Base-by-base conservation (phyloP, 1,139 yeast species). In the Hemisphaericaspora xylanilytica region DNA sequence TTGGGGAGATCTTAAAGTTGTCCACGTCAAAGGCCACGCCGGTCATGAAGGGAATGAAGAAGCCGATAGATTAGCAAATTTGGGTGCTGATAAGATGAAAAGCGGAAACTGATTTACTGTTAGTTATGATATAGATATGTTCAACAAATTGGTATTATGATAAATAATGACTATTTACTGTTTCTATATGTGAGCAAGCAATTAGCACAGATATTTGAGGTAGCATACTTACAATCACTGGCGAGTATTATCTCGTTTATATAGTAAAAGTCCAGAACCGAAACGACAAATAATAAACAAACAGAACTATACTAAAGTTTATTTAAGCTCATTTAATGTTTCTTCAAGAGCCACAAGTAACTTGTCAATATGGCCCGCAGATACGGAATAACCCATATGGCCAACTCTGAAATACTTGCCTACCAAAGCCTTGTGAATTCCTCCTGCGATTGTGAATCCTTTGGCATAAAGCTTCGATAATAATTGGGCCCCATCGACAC, bases 401-500 rank as follows among this genome's bases (percentile, higher is more conserved):
- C 97, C 97, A 44, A 90, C 81, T 65, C 97, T 80, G 70, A 90
- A 87, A 68, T 89, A 89, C 61, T 84, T 82, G 42, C 85, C 78
- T 35, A 80, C 84, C 53, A 88, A 80, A 16, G 81, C 87, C 63
- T 81, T 83, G 67, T 86, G 94, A 50, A 90, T 82, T 45, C 97
- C 97, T 38, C 95, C 95, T 35, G 97, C 96, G 39, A 90, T 77
- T 22, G 84, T 80, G 55, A 85, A 79, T n/a, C 90, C 86, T 54
- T 80, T 78, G 40, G 72, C 62, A 46, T 82, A 80, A 53, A 87
- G 65, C 41, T 62, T 59, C 29, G 64, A 65, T 46, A 70, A 66
- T 40, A 88, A 72, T 38, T 81, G 82, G 12, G 81, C 72, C 30
- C 94, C 92, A 44, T 80, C 71, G 48, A 85, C 64, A 25, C 80